Evolutionary conservation across 495 filamentous ascomycete species (phyloP), one percentile per base, ranked within the genome.

Genomic region (Penicillium roqueforti): DNA sequence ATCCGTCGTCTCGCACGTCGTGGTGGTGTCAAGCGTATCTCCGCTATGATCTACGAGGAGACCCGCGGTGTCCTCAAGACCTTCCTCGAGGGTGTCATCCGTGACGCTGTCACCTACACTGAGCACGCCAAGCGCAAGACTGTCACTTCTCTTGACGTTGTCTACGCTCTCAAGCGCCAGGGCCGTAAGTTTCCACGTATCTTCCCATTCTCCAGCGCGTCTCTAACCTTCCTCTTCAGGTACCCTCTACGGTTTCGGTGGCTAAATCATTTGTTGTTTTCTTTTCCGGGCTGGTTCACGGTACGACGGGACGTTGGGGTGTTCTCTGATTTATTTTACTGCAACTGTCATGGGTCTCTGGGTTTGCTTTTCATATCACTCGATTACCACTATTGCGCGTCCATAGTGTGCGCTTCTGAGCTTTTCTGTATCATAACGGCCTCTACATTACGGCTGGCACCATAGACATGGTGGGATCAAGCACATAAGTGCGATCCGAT

Each of bases 11-110:
- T 99, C 76, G 93, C 93, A 55, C 91, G 92, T 75, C 91, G 92
- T 90, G 92, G 92, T 79, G 92, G 92, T 91, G 92, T 97, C 82
- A 97, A 99, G 90, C 93, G 95, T 97, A 99, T 99, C 81, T 97
- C 95, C 70, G 67, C 75, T 75, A 82, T 88, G 82, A 92, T 99
- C 87, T 99, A 99, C 85, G 95, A 99, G 75, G 95, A 99, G 85
- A 99, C 95, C 65, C 95, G 95, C 73, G 91, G 93, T 86, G 95
- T 99, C 67, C 88, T 99, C 68, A 99, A 99, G 89, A 95, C 93
- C 80, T 99, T 99, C 91, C 91, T 99, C 68, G 95, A 99, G 82
- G 91, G 92, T 82, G 95, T 99, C 81, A 99, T 99, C 76, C 91
- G 91, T 81, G 92, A 97, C 62, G 92, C 92, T 62, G 92, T 97